phyloP scores from a whole-genome alignment of 345 rosid genomes.

The Turritis glabra region DNA sequence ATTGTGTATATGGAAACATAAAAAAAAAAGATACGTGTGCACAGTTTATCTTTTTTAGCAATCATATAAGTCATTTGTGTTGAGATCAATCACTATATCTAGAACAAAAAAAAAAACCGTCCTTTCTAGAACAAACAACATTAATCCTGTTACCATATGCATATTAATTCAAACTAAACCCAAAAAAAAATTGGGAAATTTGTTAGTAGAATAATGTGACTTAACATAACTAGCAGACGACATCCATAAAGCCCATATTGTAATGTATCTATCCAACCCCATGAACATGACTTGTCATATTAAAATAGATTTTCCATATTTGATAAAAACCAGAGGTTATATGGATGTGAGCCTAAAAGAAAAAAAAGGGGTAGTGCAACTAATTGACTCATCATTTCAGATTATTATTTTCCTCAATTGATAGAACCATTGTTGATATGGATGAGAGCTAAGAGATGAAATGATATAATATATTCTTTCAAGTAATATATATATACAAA shows the following conservation, averaged over 20 bases:
- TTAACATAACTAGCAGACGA: constrained; percentile 3
- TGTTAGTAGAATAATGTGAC: not conserved
- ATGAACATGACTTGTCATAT: constrained; percentile 37
- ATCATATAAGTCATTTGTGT: not conserved
- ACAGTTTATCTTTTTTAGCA: constrained; percentile 4
- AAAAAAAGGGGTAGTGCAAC: constrained; percentile 4
- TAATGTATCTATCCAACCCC: constrained; percentile 30
- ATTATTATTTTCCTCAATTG: constrained; percentile 15
- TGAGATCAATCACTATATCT: not conserved
- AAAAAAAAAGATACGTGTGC: not conserved
- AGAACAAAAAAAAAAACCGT: not conserved
- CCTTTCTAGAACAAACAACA: not conserved
- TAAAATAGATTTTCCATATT: not conserved
- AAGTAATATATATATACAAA: constrained; percentile 12
- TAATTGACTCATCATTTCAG: constrained; percentile 33
- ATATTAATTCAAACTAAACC: not conserved
- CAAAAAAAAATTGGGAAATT: not conserved
- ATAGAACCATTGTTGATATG: constrained; percentile 31
- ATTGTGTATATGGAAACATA: not conserved
- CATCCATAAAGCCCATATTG: not conserved
- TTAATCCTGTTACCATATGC: not conserved
- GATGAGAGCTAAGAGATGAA: constrained; percentile 28
- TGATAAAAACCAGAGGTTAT: constrained; percentile 1
- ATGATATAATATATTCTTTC: constrained; percentile 28
- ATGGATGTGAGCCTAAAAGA: constrained; percentile 23